Percentiles rank a stretch among this genome's conserved stretches.
Conservation (phyloP, 352 stramenopile genomes). For the Globisporangium spinosum region DNA sequence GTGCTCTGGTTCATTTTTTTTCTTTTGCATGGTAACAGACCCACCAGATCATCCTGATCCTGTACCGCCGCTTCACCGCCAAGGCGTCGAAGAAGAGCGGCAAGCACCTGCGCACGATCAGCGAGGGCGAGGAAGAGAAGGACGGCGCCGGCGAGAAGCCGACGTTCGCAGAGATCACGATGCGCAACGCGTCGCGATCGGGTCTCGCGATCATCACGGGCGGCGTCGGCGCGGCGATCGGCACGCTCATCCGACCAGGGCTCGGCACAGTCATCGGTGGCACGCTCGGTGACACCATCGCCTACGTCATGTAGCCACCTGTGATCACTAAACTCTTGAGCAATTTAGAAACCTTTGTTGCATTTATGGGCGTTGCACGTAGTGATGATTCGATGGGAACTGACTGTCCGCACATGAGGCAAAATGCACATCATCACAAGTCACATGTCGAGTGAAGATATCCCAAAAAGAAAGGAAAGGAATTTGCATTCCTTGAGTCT, state of each 20-base stretch:
- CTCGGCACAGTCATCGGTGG: conserved; percentile 76
- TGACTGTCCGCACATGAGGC: neutral
- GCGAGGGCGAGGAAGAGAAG: conserved; percentile 32
- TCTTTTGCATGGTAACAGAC: conserved; percentile 31
- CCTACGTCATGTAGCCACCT: conserved; percentile 43
- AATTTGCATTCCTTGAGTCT: neutral
- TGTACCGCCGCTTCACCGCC: conserved; percentile 56
- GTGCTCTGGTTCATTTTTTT: neutral
- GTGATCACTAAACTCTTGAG: neutral
- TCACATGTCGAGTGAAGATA: neutral
- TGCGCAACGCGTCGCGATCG: conserved; percentile 61
- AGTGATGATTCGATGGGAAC: neutral
- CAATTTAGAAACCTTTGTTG: neutral
- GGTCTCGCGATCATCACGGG: conserved; percentile 64
- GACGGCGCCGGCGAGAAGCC: conserved; percentile 17
- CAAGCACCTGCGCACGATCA: conserved; percentile 36
- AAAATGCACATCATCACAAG: neutral
- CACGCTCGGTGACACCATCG: conserved; percentile 75
- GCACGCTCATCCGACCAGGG: conserved; percentile 67
- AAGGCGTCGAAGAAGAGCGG: conserved; percentile 35
- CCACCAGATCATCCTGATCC: conserved; percentile 63
- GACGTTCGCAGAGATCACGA: conserved; percentile 48
- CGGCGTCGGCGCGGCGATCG: conserved; percentile 60
- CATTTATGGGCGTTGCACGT: neutral
- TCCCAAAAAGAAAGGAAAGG: neutral